Conservation (phyloP, 371 early-diverging fungal species). For the Fennellomyces sp. region DNA sequence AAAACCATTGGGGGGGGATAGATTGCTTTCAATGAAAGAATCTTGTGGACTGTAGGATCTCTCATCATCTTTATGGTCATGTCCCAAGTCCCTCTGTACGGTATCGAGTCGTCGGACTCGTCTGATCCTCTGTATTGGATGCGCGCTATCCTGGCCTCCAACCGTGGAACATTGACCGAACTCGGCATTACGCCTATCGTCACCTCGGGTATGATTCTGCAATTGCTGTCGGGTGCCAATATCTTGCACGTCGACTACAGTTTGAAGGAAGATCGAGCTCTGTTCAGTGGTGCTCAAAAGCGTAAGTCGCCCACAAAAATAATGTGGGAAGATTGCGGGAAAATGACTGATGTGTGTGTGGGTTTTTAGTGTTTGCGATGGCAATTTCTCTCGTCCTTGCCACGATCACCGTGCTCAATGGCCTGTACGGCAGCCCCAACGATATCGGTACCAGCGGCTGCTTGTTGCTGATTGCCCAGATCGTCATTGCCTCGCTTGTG, state of each 20-base stretch:
- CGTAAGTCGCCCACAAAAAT: constrained; percentile 47
- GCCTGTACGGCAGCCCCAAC: constrained; percentile 96
- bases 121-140: constrained; percentile 99
- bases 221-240: constrained; percentile 95
- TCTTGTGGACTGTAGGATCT: constrained; percentile 98
- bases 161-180: constrained; percentile 99
- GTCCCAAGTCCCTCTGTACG: constrained; percentile 99
- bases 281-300: constrained; percentile 99
- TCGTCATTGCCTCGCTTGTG: constrained; percentile 96
- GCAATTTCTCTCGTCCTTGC: constrained; percentile 98
- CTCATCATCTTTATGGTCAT: constrained; percentile 98
- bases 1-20: constrained; percentile 29
- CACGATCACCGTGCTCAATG: constrained; percentile 96
- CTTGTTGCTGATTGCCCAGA: constrained; percentile 92
- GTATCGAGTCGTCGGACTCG: constrained; percentile 98
- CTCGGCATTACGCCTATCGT: constrained; percentile 99
- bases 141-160: constrained; percentile 99
- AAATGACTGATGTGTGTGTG: not conserved
- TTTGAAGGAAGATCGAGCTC: constrained; percentile 97
- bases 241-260: constrained; percentile 98
- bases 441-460: constrained; percentile 95
- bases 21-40: constrained; percentile 97
- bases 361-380: constrained; percentile 83
- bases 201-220: constrained; percentile 99
- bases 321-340: too few relatives aligned